Conservation (phyloP, 2,329 filamentous ascomycete species). For the Hypoxylon sp. region DNA sequence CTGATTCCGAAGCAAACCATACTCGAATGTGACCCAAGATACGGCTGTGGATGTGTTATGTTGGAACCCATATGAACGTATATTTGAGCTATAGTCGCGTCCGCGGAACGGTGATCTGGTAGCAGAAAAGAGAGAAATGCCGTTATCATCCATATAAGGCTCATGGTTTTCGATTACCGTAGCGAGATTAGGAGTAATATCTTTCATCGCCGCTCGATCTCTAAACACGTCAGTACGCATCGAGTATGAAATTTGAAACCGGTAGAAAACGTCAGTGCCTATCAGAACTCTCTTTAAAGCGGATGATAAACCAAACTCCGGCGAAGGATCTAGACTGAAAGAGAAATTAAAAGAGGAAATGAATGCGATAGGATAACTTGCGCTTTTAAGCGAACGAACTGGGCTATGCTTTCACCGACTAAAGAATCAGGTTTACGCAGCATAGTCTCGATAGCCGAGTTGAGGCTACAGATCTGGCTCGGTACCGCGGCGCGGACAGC, state of each 20-base stretch:
- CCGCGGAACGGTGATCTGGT: background rate
- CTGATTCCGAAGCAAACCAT: background rate
- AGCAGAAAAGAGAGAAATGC: background rate
- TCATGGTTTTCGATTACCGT: no score
- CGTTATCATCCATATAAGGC: no score
- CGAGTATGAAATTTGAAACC: constrained; percentile 2
- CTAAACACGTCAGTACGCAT: constrained; percentile 8
- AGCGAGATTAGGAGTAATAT: no score
- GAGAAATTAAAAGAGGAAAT: constrained; percentile 11
- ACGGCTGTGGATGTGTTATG: background rate
- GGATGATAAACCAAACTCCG: no score
- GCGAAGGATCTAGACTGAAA: background rate
- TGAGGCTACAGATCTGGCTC: constrained; percentile 16
- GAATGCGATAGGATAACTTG: constrained; percentile 14
- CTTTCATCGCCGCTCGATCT: background rate
- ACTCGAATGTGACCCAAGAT: background rate
- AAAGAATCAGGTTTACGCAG: background rate
- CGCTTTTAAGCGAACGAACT: constrained; percentile 6
- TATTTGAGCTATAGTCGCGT: background rate
- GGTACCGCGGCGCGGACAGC: constrained; percentile 25
- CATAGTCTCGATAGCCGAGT: constrained; percentile 13
- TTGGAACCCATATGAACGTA: background rate
- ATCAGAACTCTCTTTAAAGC: no score
- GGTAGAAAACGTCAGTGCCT: constrained; percentile 13
- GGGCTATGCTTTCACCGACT: constrained; percentile 1